A percentile compares a stretch with the other conserved stretches of the same genome.
Evolutionary conservation across 306 rosid species (phyloP).

Genomic region (Amphicarpaea edgeworthii): DNA sequence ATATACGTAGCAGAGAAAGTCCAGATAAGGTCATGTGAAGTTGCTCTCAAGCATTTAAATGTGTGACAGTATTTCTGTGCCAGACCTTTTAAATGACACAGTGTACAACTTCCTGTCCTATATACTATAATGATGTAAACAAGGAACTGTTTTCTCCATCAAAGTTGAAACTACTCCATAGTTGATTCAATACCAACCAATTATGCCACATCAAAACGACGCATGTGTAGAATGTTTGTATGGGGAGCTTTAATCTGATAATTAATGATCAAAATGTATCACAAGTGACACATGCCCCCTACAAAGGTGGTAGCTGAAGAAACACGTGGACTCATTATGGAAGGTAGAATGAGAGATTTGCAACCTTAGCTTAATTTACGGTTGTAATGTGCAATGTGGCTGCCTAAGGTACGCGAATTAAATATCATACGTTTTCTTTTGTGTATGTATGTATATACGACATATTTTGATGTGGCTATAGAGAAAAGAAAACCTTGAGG

Average conservation of each 20-base stretch:
- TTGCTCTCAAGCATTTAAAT: constrained; percentile 35
- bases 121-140: constrained; percentile 30
- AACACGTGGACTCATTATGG: constrained; percentile 51
- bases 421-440: background rate
- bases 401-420: constrained; percentile 11
- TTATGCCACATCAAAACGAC: constrained; percentile 8
- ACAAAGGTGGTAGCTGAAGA: constrained; percentile 46
- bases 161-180: constrained; percentile 8
- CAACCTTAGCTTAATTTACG: constrained; percentile 40
- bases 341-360: constrained; percentile 33
- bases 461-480: background rate
- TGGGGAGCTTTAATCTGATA: constrained; percentile 25
- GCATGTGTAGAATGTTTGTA: constrained; percentile 46
- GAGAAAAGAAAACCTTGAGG: background rate
- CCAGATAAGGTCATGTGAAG: constrained; percentile 1
- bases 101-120: constrained; percentile 32
- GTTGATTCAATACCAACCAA: constrained; percentile 29
- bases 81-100: constrained; percentile 11
- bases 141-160: constrained; percentile 16
- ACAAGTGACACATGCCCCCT: constrained; percentile 39
- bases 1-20: constrained; percentile 22
- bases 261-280: constrained; percentile 24
- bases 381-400: constrained; percentile 22
- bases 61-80: constrained; percentile 12
- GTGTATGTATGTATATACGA: background rate